Evolutionary conservation across 2,329 filamentous ascomycete genomes (phyloP), one percentile per base, ranked within the genome.

Genomic region (Alternaria atra): DNA sequence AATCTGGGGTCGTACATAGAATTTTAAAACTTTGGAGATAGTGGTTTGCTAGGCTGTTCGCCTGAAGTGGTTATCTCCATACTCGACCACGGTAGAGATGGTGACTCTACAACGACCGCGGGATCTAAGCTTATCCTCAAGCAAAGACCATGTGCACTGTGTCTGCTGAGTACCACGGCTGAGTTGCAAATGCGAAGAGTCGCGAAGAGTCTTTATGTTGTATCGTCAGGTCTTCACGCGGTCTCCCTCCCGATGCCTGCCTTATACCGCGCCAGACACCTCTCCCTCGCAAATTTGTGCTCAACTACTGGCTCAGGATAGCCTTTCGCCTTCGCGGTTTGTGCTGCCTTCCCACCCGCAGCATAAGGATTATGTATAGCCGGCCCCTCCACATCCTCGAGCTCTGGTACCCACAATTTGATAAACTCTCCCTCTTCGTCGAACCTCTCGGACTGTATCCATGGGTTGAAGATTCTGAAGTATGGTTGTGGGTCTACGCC

Each of bases 401-500:
- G 80, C 79, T 97, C 93, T 0, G 89, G 89, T 8, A 97, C 83
- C 93, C 93, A 97, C 60, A 87, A 87, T 37, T 91, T 85, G 57
- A 97, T 96, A 75, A 94, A 97, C 15, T 88, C 87, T 0, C 93
- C 94, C 0, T 90, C 83, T 0, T 85, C 82, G 73, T 97, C 93
- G 69, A 96, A 97, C 78, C 91, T 94, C 83, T 95, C 91, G 68
- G 90, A 92, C 81, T 97, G 93, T 17, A 92, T 80, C 44, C 93
- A 76, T 0, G 93, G 93, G 71, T 96, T 97, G 80, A 97, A 97
- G 52, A 97, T 91, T 6, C 93, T 86, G 65, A 97, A 97, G 75
- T 96, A 97, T 0, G 93, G 93, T 78, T 97, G 91, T 1, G 92
- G 91, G 76, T 96, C 92, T 6, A 93, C 91, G 1, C 92, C 91